Base-by-base conservation (phyloP, 2,329 filamentous ascomycete genomes). In the Monosporascus sp. region DNA sequence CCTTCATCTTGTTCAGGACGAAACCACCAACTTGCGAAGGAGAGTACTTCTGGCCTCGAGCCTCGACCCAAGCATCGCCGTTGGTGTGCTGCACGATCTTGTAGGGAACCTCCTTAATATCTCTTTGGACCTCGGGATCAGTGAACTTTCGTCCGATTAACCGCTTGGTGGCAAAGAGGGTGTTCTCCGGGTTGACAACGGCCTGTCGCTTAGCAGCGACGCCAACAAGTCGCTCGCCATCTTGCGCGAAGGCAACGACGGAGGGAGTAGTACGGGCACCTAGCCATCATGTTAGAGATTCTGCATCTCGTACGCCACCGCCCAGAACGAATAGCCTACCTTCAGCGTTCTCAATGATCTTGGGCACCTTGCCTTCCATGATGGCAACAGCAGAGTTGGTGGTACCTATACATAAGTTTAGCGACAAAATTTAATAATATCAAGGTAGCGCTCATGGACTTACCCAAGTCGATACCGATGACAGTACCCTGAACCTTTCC, bases 1-100 rank as follows among this genome's bases (percentile, higher is more conserved):
- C 93, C 85, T 96, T 97, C 93, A 97, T 97, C 85, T 97, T 97
- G 74, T 91, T 87, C 66, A 97, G 84, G 62, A 97, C 82, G 74
- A 97, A 96, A 69, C 92, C 93, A 83, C 93, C 93, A 60, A 97
- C 90, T 76, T 97, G 93, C n/a, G 92, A 96, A 53, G 93, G 93
- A 61, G 92, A 97, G 82, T 97, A 97, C 75, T 92, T 96, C 76
- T 97, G 85, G 70, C 86, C 91, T 64, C 91, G 90, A 65, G 92
- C 89, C 74, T 92, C 85, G 59, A 97, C 88, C 93, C 93, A 97
- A 58, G 93, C 93, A 70, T 97, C 93, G 65, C 93, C 93, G 72
- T 97, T 97, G 78, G 78, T 85, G 84, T 97, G 93, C 79, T 96
- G 91, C 55, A 96, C 87, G 64, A 97, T 97, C 85, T 96, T 97